These are phyloP conservation scores for Jamesozyma rosinii DNA, from an alignment of 805 yeast genomes.

Conservation along the genomic window DNA sequence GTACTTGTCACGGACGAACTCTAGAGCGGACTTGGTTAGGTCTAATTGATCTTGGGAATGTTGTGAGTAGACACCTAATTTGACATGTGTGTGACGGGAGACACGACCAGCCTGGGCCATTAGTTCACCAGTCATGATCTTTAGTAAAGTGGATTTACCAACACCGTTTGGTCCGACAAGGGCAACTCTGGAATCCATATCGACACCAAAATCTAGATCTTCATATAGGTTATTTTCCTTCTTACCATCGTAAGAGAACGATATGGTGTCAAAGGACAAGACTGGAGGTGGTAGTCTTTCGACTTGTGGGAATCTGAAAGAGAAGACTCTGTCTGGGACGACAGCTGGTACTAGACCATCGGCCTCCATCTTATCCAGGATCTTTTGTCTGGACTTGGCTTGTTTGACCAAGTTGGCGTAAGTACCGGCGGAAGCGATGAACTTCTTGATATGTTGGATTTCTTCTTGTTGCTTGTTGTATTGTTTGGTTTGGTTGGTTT, in stretches of 20 bases:
- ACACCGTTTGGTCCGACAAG: conserved; percentile 98
- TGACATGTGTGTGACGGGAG: conserved; percentile 92
- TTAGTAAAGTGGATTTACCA: conserved; percentile 92
- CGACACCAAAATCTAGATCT: conserved; percentile 91
- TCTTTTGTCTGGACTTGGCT: conserved; percentile 98
- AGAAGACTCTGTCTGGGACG: conserved; percentile 83
- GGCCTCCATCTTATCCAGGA: conserved; percentile 99
- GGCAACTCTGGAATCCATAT: conserved; percentile 98
- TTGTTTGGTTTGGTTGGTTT: conserved; percentile 96
- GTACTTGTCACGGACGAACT: conserved; percentile 93
- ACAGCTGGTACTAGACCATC: conserved; percentile 94
- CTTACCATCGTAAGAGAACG: conserved; percentile 81
- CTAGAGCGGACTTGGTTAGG: conserved; percentile 87
- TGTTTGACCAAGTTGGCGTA: conserved; percentile 97
- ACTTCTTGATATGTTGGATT: conserved; percentile 94
- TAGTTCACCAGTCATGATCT: conserved; percentile 92
- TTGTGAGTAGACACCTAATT: conserved; percentile 97
- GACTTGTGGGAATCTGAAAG: conserved; percentile 88
- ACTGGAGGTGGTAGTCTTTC: conserved; percentile 99
- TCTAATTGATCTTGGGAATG: conserved; percentile 98
- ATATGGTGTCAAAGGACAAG: conserved; percentile 87
- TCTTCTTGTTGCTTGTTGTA: conserved; percentile 97
- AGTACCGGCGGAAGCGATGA: conserved; percentile 99
- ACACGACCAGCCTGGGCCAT: conserved; percentile 90
- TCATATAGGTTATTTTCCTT: conserved; percentile 82